These are phyloP conservation scores for Crithidia fasciculata DNA, from an alignment of 208 protist species.

Conservation along the genomic window DNA sequence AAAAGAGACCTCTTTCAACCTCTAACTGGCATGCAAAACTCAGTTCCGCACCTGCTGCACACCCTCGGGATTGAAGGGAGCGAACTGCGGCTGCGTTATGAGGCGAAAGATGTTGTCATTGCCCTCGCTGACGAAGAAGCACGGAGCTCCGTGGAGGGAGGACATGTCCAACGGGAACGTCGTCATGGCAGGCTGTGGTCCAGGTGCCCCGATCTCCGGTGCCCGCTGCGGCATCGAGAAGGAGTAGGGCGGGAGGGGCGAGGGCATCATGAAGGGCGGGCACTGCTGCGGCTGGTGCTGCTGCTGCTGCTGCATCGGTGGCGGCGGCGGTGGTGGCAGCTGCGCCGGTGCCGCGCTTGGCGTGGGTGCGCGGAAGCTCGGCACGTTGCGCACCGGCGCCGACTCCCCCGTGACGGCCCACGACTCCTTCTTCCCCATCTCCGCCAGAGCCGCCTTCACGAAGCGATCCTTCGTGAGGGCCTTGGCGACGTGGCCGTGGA, in stretches of 20 bases:
- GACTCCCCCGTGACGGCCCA: constrained; percentile 6
- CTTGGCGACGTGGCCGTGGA: constrained; percentile 54
- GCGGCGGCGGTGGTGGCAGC: constrained; percentile 2
- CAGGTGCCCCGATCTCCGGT: not conserved
- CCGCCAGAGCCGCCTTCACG: constrained; percentile 43
- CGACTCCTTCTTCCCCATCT: constrained; percentile 47
- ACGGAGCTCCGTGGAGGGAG: constrained; percentile 22
- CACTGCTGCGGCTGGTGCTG: constrained; percentile 7
- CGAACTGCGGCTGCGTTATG: constrained; percentile 31
- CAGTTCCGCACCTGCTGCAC: constrained; percentile 16
- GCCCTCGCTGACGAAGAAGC: constrained; percentile 42
- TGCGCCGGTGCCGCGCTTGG: constrained; percentile 1
- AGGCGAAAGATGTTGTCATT: constrained; percentile 45
- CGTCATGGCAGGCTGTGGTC: constrained; percentile 7
- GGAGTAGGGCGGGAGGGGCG: constrained; percentile 16
- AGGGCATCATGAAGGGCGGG: constrained; percentile 16
- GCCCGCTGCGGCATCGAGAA: constrained; percentile 10
- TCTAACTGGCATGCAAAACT: not conserved
- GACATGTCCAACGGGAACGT: constrained; percentile 28
- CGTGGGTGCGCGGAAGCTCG: constrained; percentile 1
- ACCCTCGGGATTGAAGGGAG: constrained; percentile 11
- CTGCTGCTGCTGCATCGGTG: not conserved
- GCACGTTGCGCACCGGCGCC: not conserved
- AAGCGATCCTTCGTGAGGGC: constrained; percentile 55
- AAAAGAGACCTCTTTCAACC: not conserved